phyloP scores from a whole-genome alignment of 2,329 filamentous ascomycete genomes.

The Paraphaeosphaeria minitans region DNA sequence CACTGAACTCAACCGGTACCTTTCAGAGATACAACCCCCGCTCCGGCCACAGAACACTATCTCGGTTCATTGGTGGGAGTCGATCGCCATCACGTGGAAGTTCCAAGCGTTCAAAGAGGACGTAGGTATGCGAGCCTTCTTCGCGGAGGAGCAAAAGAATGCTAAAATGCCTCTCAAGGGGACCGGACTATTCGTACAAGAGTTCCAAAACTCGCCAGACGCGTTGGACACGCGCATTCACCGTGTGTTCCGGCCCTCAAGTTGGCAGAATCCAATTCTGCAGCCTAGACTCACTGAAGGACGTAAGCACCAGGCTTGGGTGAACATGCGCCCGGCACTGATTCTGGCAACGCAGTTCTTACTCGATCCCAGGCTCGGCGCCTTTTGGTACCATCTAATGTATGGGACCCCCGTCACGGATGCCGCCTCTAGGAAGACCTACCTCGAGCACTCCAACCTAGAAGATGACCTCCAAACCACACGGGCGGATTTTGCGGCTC shows the following conservation, averaged over 20 bases:
- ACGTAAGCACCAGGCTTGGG: background rate
- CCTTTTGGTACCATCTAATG: slow-evolving; percentile 5
- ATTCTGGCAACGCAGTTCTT: background rate
- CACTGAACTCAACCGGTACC: background rate
- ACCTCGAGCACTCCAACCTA: background rate
- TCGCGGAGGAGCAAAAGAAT: background rate
- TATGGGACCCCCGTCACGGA: background rate
- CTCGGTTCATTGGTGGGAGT: no score
- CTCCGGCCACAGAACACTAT: background rate
- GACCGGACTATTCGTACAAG: background rate
- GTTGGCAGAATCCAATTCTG: background rate
- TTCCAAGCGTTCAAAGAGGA: background rate
- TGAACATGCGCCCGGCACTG: background rate
- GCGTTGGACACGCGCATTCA: background rate
- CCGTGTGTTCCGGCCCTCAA: background rate
- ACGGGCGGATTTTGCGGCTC: background rate
- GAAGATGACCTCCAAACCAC: background rate
- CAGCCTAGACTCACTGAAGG: background rate
- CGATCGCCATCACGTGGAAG: background rate
- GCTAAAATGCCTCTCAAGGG: background rate
- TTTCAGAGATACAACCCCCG: background rate
- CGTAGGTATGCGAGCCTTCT: background rate
- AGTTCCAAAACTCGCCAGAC: background rate
- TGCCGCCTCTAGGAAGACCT: background rate
- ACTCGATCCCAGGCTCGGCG: background rate